Percentiles rank a stretch among this genome's conserved stretches.
These are phyloP conservation scores for Sequoiadendron giganteum DNA, from an alignment of 75 land plant species.

Conservation along the genomic window DNA sequence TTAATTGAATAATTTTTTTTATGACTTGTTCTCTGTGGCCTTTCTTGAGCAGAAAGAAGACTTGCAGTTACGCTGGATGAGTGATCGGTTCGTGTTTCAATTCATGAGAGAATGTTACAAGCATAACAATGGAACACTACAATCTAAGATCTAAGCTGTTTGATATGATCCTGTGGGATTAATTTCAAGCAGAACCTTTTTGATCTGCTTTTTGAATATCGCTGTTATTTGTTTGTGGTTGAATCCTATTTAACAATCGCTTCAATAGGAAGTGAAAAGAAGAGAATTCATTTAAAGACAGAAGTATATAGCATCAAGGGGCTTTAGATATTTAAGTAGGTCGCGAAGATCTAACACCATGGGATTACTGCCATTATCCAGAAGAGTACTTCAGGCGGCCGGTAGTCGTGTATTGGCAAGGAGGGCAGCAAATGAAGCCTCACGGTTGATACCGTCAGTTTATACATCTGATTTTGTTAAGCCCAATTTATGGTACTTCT, in stretches of 20 bases:
- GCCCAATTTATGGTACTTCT: not conserved
- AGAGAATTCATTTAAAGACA: not conserved
- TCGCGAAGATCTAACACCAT: not conserved
- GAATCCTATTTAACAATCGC: not conserved
- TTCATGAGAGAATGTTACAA: not conserved
- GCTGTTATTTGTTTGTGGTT: not conserved
- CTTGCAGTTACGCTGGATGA: not conserved
- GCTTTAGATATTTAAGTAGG: not conserved
- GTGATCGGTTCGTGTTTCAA: not conserved
- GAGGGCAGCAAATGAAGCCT: conserved; percentile 1
- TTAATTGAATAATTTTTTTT: not conserved
- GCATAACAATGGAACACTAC: not conserved
- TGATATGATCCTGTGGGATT: not conserved
- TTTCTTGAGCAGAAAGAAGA: not conserved
- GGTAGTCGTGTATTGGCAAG: not conserved
- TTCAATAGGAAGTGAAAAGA: not conserved
- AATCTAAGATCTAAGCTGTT: not conserved
- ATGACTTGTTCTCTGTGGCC: not conserved
- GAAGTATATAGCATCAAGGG: not conserved
- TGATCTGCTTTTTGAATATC: too few relatives aligned
- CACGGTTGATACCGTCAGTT: not conserved
- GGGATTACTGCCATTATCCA: not conserved
- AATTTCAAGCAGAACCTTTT: not conserved
- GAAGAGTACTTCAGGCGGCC: conserved; percentile 8
- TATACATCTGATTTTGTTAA: not conserved